Conservation (phyloP, 1,284 basidiomycete genomes). For the Athelia psychrophila region DNA sequence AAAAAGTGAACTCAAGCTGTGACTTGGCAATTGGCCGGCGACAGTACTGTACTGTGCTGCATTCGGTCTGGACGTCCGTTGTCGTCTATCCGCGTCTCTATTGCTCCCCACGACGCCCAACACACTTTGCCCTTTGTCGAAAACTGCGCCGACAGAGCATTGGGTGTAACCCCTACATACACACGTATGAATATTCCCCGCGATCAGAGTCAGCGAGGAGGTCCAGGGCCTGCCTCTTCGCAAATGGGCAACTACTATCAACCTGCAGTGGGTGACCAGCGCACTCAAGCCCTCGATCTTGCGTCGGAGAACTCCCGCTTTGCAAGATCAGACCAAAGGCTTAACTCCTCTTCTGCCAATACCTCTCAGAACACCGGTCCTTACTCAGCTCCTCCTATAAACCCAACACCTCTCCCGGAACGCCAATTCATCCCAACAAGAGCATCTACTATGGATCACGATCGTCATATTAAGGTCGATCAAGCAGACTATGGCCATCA, state of each 20-base stretch:
- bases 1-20: too few relatives aligned
- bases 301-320: conserved; percentile 25
- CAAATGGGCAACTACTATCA: neutral
- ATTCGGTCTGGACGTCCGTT: too few relatives aligned
- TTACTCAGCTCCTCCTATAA: conserved; percentile 30
- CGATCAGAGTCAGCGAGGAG: conserved; percentile 9
- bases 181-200: neutral
- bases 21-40: too few relatives aligned
- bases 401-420: conserved; percentile 40
- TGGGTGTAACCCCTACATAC: neutral
- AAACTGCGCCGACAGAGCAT: neutral
- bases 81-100: neutral
- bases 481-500: conserved; percentile 33
- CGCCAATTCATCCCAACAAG: conserved; percentile 53
- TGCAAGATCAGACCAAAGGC: conserved; percentile 18
- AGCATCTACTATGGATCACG: conserved; percentile 59
- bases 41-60: too few relatives aligned
- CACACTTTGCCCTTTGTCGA: neutral
- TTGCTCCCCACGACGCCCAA: neutral
- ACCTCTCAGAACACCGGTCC: conserved; percentile 15
- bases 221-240: neutral
- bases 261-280: neutral
- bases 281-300: conserved; percentile 8
- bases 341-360: conserved; percentile 1
- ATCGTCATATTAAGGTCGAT: conserved; percentile 43